Evolutionary conservation across 768 basidiomycete species (phyloP).

Genomic region (Termitomyces sp.): DNA sequence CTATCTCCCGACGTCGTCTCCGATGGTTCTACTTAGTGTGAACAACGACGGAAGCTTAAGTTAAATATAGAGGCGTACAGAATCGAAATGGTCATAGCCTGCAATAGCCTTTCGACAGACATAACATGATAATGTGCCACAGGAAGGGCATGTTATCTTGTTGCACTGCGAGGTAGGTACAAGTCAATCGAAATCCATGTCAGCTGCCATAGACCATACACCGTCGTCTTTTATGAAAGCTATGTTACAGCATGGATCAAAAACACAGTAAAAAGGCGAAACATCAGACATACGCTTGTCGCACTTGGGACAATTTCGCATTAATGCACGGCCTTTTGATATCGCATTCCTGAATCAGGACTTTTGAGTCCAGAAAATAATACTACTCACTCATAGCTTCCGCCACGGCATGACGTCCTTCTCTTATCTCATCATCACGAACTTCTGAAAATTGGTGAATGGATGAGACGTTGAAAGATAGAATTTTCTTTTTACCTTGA

Average conservation of each 20-base stretch:
- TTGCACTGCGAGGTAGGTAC: conserved; percentile 46
- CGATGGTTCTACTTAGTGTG: background rate
- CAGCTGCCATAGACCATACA: background rate
- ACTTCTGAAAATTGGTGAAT: background rate
- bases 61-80: background rate
- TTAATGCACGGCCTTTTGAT: conserved; percentile 52
- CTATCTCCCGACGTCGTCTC: background rate
- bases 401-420: conserved; percentile 63
- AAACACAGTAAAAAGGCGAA: background rate
- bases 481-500: conserved; percentile 17
- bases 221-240: conserved; percentile 13
- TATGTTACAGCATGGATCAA: background rate
- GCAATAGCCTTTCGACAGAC: conserved; percentile 57
- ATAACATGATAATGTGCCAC: conserved; percentile 62
- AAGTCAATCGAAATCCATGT: background rate
- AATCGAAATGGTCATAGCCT: conserved; percentile 60
- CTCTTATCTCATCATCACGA: conserved; percentile 15
- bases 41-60: background rate
- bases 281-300: conserved; percentile 42
- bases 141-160: conserved; percentile 66
- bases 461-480: background rate
- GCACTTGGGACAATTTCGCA: conserved; percentile 73
- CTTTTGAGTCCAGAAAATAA: background rate
- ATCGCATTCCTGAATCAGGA: background rate
- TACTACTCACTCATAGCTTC: conserved; percentile 68